These are phyloP conservation scores for Hura crepitans DNA, from an alignment of 441 rosid genomes.

Conservation along the genomic window DNA sequence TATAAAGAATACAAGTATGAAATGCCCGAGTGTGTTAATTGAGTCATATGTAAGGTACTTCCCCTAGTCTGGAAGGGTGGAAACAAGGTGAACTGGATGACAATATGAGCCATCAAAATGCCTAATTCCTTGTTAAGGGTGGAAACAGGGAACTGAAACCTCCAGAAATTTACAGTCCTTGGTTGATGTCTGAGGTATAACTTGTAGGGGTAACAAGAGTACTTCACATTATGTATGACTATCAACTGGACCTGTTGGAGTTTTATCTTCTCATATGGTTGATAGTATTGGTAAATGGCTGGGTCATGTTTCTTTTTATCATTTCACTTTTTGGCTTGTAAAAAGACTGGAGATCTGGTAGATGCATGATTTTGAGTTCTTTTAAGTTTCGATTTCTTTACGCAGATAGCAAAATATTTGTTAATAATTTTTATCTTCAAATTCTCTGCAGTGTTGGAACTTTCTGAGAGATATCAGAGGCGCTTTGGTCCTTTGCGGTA, in stretches of 20 bases:
- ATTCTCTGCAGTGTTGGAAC: conserved; percentile 76
- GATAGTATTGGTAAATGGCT: not conserved
- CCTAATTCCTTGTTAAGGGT: not conserved
- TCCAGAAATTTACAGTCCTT: not conserved
- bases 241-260: not conserved
- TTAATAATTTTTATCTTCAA: conserved; percentile 17
- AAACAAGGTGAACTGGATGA: too few relatives aligned
- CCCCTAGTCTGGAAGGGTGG: too few relatives aligned
- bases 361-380: not conserved
- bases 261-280: not conserved
- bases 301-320: not conserved
- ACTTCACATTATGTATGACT: not conserved
- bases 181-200: not conserved
- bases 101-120: not conserved
- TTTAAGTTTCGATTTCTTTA: not conserved
- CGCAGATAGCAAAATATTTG: not conserved
- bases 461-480: conserved; percentile 87
- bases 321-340: not conserved
- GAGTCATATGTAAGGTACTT: not conserved
- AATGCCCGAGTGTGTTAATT: not conserved
- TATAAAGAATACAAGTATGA: not conserved
- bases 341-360: not conserved
- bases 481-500: conserved; percentile 95
- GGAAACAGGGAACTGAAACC: not conserved
- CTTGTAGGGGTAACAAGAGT: not conserved